Conservation (phyloP, 495 filamentous ascomycete species). For the Tuber melanosporum region DNA sequence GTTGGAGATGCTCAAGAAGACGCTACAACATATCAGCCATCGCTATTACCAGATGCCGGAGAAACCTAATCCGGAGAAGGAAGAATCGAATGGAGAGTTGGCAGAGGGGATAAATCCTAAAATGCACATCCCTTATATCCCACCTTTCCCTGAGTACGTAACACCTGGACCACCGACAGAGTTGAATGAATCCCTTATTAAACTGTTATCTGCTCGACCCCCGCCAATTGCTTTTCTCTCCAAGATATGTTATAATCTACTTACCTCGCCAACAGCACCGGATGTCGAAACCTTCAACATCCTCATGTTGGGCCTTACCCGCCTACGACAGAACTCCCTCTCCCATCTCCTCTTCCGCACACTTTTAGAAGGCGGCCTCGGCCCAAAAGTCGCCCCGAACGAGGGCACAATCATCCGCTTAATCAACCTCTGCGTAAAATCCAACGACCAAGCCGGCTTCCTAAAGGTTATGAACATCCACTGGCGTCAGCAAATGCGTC, state of each 20-base stretch:
- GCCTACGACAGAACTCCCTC: constrained; percentile 49
- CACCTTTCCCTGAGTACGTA: constrained; percentile 36
- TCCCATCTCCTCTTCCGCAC: constrained; percentile 48
- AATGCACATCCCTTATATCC: constrained; percentile 22
- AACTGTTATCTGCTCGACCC: constrained; percentile 29
- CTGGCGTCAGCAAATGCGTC: constrained; percentile 21
- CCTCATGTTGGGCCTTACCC: constrained; percentile 55
- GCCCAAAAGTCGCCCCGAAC: constrained; percentile 22
- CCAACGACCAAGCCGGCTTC: constrained; percentile 25
- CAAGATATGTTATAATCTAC: constrained; percentile 62
- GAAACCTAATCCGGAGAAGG: background rate
- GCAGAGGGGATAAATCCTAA: background rate
- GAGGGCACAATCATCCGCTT: constrained; percentile 34
- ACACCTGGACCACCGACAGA: background rate
- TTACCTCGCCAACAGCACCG: constrained; percentile 53
- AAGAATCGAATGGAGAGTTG: background rate
- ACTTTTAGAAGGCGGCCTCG: constrained; percentile 26
- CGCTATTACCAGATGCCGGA: constrained; percentile 22
- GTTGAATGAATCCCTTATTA: constrained; percentile 31
- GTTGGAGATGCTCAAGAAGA: constrained; percentile 23
- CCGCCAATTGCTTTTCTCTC: constrained; percentile 25
- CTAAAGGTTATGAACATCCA: constrained; percentile 26
- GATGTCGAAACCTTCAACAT: constrained; percentile 60
- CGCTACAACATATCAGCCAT: constrained; percentile 23
- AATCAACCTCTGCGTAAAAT: constrained; percentile 38